These are phyloP conservation scores for Lophiotrema nucula DNA, from an alignment of 495 filamentous ascomycete species.

Conservation along the genomic window DNA sequence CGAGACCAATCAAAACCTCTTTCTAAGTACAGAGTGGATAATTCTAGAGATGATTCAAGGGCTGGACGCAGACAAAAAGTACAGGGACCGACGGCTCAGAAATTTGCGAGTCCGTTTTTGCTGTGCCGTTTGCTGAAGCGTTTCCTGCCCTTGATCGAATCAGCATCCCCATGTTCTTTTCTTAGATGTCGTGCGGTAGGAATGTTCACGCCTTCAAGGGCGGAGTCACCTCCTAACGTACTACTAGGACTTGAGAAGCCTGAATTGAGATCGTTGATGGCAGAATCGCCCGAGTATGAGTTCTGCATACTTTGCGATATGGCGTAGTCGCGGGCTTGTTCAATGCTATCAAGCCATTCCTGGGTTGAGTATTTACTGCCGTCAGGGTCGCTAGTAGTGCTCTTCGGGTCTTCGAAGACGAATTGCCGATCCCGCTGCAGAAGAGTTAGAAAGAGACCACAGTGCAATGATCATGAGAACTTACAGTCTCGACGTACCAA, in stretches of 20 bases:
- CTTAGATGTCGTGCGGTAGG: slow-evolving; percentile 48
- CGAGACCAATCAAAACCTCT: too few species aligned
- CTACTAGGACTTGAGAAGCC: slow-evolving; percentile 72
- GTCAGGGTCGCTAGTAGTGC: slow-evolving; percentile 46
- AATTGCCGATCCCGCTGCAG: slow-evolving; percentile 81
- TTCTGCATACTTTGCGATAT: slow-evolving; percentile 64
- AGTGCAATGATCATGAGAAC: slow-evolving; percentile 37
- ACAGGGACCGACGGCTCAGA: slow-evolving; percentile 8
- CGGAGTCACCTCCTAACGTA: slow-evolving; percentile 55
- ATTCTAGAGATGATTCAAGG: too few species aligned
- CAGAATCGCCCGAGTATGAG: slow-evolving; percentile 67
- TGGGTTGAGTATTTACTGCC: slow-evolving; percentile 57
- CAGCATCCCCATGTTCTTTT: slow-evolving; percentile 47
- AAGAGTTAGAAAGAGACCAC: slow-evolving; percentile 22
- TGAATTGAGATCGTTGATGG: slow-evolving; percentile 69
- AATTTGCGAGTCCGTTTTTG: slow-evolving; percentile 74
- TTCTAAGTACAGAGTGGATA: too few species aligned
- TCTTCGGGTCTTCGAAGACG: slow-evolving; percentile 88
- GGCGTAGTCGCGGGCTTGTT: slow-evolving; percentile 77
- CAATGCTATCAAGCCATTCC: slow-evolving; percentile 85
- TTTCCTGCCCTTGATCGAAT: slow-evolving; percentile 65
- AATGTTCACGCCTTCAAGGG: slow-evolving; percentile 46
- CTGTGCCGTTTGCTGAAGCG: slow-evolving; percentile 87
- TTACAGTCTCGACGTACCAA: slow-evolving; percentile 93
- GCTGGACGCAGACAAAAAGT: too few species aligned